Evolutionary conservation across 805 yeast species (phyloP), one percentile per base, ranked within the genome.

Genomic region (Candida corydali): DNA sequence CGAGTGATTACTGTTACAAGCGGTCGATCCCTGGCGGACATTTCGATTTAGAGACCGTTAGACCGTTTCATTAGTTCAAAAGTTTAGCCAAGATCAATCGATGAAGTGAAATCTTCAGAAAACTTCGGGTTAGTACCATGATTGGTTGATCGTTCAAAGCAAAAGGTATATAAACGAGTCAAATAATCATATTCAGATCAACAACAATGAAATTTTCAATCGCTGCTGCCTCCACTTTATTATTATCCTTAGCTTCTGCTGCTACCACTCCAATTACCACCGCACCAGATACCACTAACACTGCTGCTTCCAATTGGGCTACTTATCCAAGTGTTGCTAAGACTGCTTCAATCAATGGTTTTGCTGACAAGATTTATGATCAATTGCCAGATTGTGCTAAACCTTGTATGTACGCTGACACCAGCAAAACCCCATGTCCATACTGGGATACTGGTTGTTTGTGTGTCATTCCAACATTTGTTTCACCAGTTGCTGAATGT

Each of bases 371-470:
- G 11, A 35, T 35, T 35, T 26, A 26, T 70, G 47, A 44, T 20
- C 38, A 44, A 6, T 51, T 70, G 18, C 76, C 76, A 17, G 34
- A 49, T 2, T 71, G 76, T 51, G 76, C 76, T 26, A 42, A 52
- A 36, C 44, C 51, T 3, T 70, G 76, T 52, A 42, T 50, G 26
- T 24, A 22, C 15, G 34, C 27, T 5, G 49, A 57, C 20, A 59
- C 66, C 9, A 50, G 55, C 26, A 67, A 63, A 37, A 70, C 76
- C 5, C 75, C 75, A 17, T 70, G 76, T 44, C 76, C 76, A 32
- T 68, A 49, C 53, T 16, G 36, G 50, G 71, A 65, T 45, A 56
- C 70, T 29, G 71, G 71, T n/a, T 65, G 71, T 52, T 57, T 65
- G 36, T 65, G 71, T 57, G 66, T 63, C 30, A 62, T 65, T 61